Conservation (phyloP, 371 early-diverging fungal genomes). For the Fennellomyces sp. region DNA sequence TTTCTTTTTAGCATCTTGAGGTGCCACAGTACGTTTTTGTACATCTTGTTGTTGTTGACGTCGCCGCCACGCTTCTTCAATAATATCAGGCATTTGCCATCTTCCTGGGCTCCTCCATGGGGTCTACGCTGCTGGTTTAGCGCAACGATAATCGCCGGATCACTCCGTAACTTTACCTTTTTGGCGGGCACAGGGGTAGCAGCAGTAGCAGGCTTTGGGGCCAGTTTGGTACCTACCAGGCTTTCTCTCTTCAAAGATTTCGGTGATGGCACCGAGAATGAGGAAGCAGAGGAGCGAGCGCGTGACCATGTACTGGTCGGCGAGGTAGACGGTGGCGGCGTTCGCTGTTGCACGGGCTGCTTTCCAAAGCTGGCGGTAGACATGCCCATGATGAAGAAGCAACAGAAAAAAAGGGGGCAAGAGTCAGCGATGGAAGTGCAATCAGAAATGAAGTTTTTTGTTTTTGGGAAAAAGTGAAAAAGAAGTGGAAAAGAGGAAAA, state of each 20-base stretch:
- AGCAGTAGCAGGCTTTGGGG: neutral
- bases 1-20: neutral
- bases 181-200: constrained; percentile 2
- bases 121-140: too few relatives aligned
- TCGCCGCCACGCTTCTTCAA: constrained; percentile 40
- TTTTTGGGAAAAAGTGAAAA: neutral
- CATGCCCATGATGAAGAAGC: constrained; percentile 9
- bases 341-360: constrained; percentile 8
- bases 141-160: too few relatives aligned
- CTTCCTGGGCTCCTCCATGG: constrained; percentile 47
- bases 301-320: constrained; percentile 9
- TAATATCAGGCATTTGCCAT: constrained; percentile 54
- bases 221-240: neutral
- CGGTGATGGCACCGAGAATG: constrained; percentile 8
- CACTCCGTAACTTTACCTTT: constrained; percentile 7
- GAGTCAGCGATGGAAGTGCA: neutral
- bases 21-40: too few relatives aligned
- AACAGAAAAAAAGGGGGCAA: neutral
- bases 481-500: constrained; percentile 4
- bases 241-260: constrained; percentile 7
- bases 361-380: neutral
- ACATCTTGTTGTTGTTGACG: constrained; percentile 11
- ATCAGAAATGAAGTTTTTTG: neutral
- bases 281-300: constrained; percentile 7
- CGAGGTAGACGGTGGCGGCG: constrained; percentile 10